A percentile compares a stretch with the other conserved stretches of the same genome.
phyloP scores from a whole-genome alignment of 1,139 yeast species.

The Candida tropicalis region DNA sequence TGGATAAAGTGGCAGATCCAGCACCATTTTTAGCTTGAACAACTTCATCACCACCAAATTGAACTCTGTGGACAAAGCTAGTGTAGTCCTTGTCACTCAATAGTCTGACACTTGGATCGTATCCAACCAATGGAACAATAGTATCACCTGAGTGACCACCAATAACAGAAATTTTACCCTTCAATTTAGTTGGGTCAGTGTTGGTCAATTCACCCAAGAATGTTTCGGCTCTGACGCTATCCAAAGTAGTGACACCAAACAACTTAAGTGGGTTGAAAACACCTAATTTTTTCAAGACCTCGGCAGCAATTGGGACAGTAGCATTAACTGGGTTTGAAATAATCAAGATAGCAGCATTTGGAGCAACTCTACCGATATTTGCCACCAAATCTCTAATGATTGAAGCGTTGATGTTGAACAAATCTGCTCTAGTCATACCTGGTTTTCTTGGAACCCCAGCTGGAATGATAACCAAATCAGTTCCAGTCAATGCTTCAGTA shows the following conservation, averaged over 20 bases:
- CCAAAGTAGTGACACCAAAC: conserved; percentile 76
- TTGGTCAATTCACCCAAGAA: conserved; percentile 52
- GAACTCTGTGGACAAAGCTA: conserved; percentile 60
- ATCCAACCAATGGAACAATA: conserved; percentile 58
- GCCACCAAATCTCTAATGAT: conserved; percentile 64
- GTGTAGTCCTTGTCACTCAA: conserved; percentile 35
- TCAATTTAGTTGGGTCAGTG: conserved; percentile 39
- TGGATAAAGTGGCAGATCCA: conserved; percentile 76
- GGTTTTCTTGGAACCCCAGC: conserved; percentile 85
- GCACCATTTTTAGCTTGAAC: conserved; percentile 77
- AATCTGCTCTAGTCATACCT: conserved; percentile 78
- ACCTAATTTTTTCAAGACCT: conserved; percentile 61
- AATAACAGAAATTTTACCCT: conserved; percentile 58
- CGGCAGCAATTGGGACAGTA: conserved; percentile 76
- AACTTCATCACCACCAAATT: conserved; percentile 80
- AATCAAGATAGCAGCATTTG: conserved; percentile 64
- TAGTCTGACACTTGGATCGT: conserved; percentile 28
- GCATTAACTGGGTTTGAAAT: conserved; percentile 79
- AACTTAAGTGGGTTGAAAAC: conserved; percentile 66
- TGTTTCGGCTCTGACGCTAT: conserved; percentile 69
- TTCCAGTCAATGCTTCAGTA: conserved; percentile 50
- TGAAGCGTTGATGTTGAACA: conserved; percentile 73
- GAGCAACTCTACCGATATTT: conserved; percentile 58
- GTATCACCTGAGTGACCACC: conserved; percentile 84
- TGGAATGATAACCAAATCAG: conserved; percentile 69